Evolutionary conservation across 1,139 yeast species (phyloP), one percentile per base, ranked within the genome.

Genomic region (Sugiyamaella novakii): DNA sequence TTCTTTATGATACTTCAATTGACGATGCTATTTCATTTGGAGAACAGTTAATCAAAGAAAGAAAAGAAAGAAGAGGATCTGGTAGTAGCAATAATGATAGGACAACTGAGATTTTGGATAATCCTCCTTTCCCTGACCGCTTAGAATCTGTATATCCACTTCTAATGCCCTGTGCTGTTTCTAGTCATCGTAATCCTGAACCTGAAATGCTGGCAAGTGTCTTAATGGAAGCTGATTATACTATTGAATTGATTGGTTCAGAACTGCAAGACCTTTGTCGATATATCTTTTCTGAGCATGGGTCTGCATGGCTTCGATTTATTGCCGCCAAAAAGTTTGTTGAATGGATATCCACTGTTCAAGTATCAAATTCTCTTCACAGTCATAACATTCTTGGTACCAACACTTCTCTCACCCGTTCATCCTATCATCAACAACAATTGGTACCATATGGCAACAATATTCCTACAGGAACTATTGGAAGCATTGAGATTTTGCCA

Each of bases 241-340:
- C 47, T 15, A 58, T 64, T 2, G 53, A 54, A 17, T 43, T 62
- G 24, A 51, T 50, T 10, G 28, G 50, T 3, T 56, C 62, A 6
- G 65, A 63, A 17, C 49, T 63, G 25, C 39, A 43, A 7, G 50
- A 47, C 21, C 54, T 63, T 3, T 54, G 59, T 22, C 43, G 51
- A 10, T 55, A 55, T 42, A 49, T 61, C 5, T 59, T 62, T 22
- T 61, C 64, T n/a, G 62, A 58, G 34, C 58, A 60, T 15, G 66
- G 66, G 2, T 54, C 66, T 2, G 57, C 64, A 1, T 62, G 65
- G 66, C 55, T 63, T 12, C 51, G 67, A 8, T 61, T 59, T 43
- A 46, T 51, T 6, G 55, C 67, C 7, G 66, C 65, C 7, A 58
- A 55, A 51, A 56, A 55, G 53, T 63, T 61, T 46, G 46, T 60